Conservation (phyloP, 495 filamentous ascomycete genomes). For the Tuber microsphaerosporum region DNA sequence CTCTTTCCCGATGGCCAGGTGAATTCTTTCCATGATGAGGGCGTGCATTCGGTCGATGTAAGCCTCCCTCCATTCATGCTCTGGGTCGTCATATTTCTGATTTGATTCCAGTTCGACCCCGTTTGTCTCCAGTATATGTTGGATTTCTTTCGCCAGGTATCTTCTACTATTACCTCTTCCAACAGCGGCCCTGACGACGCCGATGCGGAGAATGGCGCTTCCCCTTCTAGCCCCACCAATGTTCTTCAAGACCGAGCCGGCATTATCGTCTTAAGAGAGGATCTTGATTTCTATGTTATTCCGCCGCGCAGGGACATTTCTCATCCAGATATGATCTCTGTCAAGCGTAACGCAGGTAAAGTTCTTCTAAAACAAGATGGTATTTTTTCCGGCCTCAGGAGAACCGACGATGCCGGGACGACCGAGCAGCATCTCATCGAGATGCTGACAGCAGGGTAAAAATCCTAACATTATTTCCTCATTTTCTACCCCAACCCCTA, state of each 20-base stretch:
- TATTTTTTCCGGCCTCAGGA: slow-evolving; percentile 89
- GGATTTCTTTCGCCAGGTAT: slow-evolving; percentile 94
- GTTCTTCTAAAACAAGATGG: slow-evolving; percentile 83
- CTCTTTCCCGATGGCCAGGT: slow-evolving; percentile 95
- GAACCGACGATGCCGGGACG: slow-evolving; percentile 90
- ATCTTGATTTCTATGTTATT: slow-evolving; percentile 95
- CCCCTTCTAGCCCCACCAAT: slow-evolving; percentile 27
- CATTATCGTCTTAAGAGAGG: slow-evolving; percentile 94
- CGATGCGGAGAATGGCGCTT: slow-evolving; percentile 45
- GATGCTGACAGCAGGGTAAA: slow-evolving; percentile 97
- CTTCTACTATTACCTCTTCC: slow-evolving; percentile 72
- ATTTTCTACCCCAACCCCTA: not conserved
- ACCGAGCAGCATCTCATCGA: slow-evolving; percentile 98
- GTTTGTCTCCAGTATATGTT: slow-evolving; percentile 97
- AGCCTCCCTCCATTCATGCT: slow-evolving; percentile 44
- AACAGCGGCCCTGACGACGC: slow-evolving; percentile 53
- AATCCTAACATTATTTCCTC: not conserved
- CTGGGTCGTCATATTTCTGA: slow-evolving; percentile 39
- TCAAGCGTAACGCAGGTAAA: slow-evolving; percentile 87
- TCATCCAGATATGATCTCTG: slow-evolving; percentile 85
- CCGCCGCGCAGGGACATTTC: slow-evolving; percentile 80
- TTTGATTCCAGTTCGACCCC: slow-evolving; percentile 77
- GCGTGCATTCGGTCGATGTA: slow-evolving; percentile 85
- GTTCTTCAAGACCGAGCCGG: slow-evolving; percentile 75
- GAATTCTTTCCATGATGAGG: slow-evolving; percentile 79